Evolutionary conservation across 306 rosid genomes (phyloP), one percentile per base, ranked within the genome.

Genomic region (Quercus glauca): DNA sequence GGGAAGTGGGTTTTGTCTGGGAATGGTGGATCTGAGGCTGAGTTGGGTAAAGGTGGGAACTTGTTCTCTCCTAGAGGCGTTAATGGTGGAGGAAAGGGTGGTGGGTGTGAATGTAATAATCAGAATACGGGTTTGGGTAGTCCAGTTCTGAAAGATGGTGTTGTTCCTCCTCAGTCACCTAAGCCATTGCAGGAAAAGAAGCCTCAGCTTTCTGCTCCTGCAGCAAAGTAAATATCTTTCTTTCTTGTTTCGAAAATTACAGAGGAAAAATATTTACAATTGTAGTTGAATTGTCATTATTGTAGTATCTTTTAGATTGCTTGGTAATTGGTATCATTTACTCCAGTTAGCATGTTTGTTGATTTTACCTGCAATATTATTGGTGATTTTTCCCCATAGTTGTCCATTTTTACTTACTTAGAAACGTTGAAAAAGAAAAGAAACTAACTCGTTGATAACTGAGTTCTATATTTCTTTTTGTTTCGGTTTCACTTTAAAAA

Each of bases 1-100:
- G 88, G 84, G 41, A 93, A 88, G 78, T 93, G 97, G 98, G 88
- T 79, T 84, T 74, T 90, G 37, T 85, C 94, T n/a, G 89, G 84
- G 18, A 87, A 70, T 75, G 88, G 85, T 76, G 94, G 94, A 87
- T 91, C 94, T 88, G 96, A 89, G 12, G 55, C 68, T 74, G 91
- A 88, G 37, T 51, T 86, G 85, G 76, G 82, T 69, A 88, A 88
- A 86, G 86, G 73, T 79, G 91, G 88, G 18, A 76, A 67, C 89
- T 83, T 91, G 87, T 86, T 91, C 73, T 90, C 95, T 85, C 89
- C 94, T 17, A 85, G 87, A 77, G 85, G 80, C 51, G 79, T 63
- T 74, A 73, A 37, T 79, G 83, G 68, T 59, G 86, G 69, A 5
- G 88, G 81, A 79, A 57, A 74, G 72, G 58, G 79, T 84, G 75